These are phyloP conservation scores for Dissophora globulifera DNA, from an alignment of 192 early-diverging fungal species.

Conservation along the genomic window DNA sequence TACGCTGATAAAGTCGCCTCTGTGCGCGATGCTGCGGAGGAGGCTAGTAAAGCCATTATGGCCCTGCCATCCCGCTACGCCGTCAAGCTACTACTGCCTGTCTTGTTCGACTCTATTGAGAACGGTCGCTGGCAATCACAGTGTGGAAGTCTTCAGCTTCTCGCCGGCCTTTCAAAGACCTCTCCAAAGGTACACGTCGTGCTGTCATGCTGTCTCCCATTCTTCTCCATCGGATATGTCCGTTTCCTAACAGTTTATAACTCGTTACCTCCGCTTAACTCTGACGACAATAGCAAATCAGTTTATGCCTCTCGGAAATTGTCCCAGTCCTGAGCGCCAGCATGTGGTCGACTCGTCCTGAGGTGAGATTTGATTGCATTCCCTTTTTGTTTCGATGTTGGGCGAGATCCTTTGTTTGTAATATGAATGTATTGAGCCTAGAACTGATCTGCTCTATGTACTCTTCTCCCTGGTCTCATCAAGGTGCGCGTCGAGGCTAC, in stretches of 20 bases:
- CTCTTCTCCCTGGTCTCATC: not conserved
- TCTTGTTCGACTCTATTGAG: slow-evolving; percentile 73
- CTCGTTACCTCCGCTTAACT: no score
- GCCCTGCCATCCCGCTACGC: slow-evolving; percentile 58
- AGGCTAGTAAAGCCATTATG: slow-evolving; percentile 56
- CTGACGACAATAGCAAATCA: slow-evolving; percentile 53
- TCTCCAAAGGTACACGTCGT: slow-evolving; percentile 59
- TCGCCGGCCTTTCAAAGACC: slow-evolving; percentile 56
- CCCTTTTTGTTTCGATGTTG: not conserved
- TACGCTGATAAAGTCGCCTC: slow-evolving; percentile 65
- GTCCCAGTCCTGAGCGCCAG: slow-evolving; percentile 77
- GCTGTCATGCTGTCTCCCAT: no score
- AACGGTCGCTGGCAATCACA: slow-evolving; percentile 84
- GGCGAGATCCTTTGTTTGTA: no score
- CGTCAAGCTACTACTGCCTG: slow-evolving; percentile 65
- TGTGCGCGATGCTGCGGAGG: slow-evolving; percentile 54
- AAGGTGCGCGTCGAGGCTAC: slow-evolving; percentile 63
- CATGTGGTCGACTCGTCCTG: slow-evolving; percentile 86
- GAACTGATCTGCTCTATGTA: not conserved
- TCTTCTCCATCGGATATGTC: no score
- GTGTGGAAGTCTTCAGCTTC: slow-evolving; percentile 54
- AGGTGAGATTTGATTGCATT: slow-evolving; percentile 54
- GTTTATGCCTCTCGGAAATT: slow-evolving; percentile 64
- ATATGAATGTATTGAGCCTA: no score
- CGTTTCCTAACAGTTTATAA: no score